Conservation (phyloP, 345 rosid genomes). For the Eucalyptus erythrocorys region DNA sequence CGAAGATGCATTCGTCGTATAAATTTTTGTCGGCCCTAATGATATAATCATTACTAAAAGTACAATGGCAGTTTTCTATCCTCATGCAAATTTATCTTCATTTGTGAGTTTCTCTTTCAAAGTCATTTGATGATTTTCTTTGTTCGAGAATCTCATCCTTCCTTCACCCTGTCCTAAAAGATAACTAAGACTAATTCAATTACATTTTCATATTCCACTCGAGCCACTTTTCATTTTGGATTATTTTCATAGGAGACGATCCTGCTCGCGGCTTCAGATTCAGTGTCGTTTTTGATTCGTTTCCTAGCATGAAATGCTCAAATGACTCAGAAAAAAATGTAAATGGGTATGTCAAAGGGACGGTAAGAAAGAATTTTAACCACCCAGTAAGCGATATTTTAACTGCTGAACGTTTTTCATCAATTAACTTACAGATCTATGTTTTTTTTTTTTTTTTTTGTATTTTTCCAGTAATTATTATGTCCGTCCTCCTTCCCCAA, state of each 20-base stretch:
- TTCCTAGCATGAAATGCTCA: rapidly evolving
- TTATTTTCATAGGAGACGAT: too few species aligned
- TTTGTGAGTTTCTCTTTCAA: too few species aligned
- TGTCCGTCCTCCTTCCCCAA: neutral
- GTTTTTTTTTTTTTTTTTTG: rapidly evolving
- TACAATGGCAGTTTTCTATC: rapidly evolving
- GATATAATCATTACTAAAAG: neutral
- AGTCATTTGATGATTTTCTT: rapidly evolving
- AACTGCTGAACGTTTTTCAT: neutral
- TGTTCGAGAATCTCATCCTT: rapidly evolving
- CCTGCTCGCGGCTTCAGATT: rapidly evolving
- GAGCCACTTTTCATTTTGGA: too few species aligned
- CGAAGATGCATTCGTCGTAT: rapidly evolving
- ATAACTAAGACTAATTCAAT: rapidly evolving
- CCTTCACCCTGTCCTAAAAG: rapidly evolving
- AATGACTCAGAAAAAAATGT: rapidly evolving
- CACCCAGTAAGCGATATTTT: neutral
- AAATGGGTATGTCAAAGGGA: neutral
- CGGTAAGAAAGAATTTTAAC: neutral
- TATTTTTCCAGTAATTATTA: neutral
- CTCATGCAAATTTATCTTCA: neutral
- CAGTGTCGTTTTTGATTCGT: rapidly evolving
- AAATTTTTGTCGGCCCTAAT: neutral
- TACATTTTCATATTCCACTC: rapidly evolving
- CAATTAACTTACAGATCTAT: neutral